These are phyloP conservation scores for Chaetomium strumarium DNA, from an alignment of 2,329 filamentous ascomycete genomes.

Conservation along the genomic window DNA sequence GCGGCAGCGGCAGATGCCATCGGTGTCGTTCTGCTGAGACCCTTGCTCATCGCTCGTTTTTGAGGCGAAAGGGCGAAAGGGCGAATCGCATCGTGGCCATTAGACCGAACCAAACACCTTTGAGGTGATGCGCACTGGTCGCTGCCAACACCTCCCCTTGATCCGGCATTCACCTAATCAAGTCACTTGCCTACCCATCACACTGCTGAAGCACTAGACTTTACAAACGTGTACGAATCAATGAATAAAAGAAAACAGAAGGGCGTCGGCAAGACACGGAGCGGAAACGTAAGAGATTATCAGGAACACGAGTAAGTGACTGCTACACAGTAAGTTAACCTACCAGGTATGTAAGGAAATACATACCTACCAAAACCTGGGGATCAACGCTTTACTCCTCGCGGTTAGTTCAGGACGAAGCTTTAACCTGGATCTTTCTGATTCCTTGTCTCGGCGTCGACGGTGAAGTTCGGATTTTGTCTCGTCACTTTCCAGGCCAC, in stretches of 20 bases:
- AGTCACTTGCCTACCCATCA: background rate
- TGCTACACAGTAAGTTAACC: no score
- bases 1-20: slow-evolving; percentile 12
- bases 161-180: background rate
- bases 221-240: background rate
- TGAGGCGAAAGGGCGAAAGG: slow-evolving; percentile 14
- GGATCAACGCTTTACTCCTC: background rate
- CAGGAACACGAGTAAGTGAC: background rate
- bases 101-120: slow-evolving; percentile 15
- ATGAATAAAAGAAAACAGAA: background rate
- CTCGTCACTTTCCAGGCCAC: no score
- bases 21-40: background rate
- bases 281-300: background rate
- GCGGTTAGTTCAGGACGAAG: background rate
- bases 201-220: background rate
- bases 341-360: no score
- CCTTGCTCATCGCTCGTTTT: background rate
- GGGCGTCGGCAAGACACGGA: slow-evolving; percentile 12
- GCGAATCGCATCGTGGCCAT: slow-evolving; percentile 18
- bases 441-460: background rate
- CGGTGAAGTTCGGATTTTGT: no score
- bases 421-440: background rate
- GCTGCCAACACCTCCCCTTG: background rate
- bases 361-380: background rate
- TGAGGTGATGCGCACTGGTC: background rate